A percentile compares a stretch with the other conserved stretches of the same genome.
phyloP scores from a whole-genome alignment of 2,329 filamentous ascomycete genomes.

The Bipolaris gigantea region DNA sequence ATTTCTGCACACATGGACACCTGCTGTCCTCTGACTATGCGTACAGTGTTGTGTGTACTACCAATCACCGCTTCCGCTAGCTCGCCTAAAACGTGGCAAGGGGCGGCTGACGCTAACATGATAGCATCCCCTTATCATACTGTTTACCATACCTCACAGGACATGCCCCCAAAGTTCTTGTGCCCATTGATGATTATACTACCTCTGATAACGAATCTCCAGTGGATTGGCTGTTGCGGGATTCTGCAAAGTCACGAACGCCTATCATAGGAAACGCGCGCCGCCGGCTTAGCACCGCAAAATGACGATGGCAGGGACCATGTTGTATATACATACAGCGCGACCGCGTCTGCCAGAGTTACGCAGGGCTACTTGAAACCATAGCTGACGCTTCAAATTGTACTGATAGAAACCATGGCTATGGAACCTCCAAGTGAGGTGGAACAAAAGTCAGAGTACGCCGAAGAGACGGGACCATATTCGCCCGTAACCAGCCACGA shows the following conservation, averaged over 20 bases:
- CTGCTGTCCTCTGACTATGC: not conserved
- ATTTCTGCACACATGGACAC: not conserved
- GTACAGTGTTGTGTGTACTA: not conserved
- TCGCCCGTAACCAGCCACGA: slow-evolving; percentile 10
- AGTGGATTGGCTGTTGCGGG: not conserved
- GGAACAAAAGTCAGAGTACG: slow-evolving; percentile 3
- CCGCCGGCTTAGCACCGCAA: slow-evolving; percentile 1
- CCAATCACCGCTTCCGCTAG: not conserved
- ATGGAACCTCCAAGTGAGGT: not conserved
- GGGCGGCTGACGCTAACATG: slow-evolving; percentile 9
- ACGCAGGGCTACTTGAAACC: not conserved
- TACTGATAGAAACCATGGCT: not conserved
- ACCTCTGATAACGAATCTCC: not conserved
- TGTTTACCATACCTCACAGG: not conserved
- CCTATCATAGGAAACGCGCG: slow-evolving; percentile 2
- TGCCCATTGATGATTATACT: not conserved
- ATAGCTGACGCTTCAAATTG: not conserved
- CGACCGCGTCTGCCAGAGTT: not conserved
- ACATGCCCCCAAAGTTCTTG: not conserved
- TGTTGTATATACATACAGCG: not conserved
- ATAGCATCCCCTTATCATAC: slow-evolving; percentile 3
- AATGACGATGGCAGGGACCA: not conserved
- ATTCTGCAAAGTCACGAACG: not conserved
- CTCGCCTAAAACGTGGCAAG: slow-evolving; percentile 4
- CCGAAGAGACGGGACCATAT: slow-evolving; percentile 6